phyloP scores from a whole-genome alignment of 176 grass and related monocot genomes.

The Aegilops tauschii region DNA sequence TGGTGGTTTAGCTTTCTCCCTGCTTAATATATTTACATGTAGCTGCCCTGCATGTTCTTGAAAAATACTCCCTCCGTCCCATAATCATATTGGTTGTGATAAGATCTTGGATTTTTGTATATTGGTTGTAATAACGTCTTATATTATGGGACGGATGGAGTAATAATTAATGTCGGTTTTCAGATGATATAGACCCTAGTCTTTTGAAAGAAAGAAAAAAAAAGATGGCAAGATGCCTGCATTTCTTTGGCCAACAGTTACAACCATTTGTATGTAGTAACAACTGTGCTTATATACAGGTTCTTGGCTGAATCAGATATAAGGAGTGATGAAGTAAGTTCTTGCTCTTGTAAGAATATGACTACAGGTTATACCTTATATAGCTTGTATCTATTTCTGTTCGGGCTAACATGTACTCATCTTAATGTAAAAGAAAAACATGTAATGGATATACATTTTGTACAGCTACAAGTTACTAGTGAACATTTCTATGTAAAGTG shows the following conservation, averaged over 20 bases:
- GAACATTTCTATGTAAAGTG: background rate
- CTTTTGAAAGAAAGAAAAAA: background rate
- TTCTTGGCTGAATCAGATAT: slow-evolving; percentile 29
- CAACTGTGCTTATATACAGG: slow-evolving; percentile 13
- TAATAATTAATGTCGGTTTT: background rate
- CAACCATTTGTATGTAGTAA: background rate
- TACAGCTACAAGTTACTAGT: background rate
- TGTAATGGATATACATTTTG: background rate
- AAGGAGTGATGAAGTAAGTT: slow-evolving; percentile 28
- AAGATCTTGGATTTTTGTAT: background rate
- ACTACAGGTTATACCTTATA: background rate
- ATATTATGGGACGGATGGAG: too few relatives aligned
- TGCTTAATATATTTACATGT: too few relatives aligned
- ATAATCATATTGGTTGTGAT: too few relatives aligned
- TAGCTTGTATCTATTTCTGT: background rate
- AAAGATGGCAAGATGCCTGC: background rate
- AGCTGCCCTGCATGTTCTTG: too few relatives aligned
- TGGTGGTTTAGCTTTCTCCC: too few relatives aligned
- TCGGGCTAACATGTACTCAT: background rate
- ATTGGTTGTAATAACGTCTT: too few relatives aligned
- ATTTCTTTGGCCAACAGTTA: background rate
- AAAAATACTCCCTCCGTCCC: too few relatives aligned
- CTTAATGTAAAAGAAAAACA: background rate
- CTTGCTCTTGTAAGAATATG: background rate
- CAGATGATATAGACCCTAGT: background rate